Evolutionary conservation across 371 early-diverging fungal species (phyloP), one percentile per base, ranked within the genome.

Genomic region (Mucor lusitanicus): DNA sequence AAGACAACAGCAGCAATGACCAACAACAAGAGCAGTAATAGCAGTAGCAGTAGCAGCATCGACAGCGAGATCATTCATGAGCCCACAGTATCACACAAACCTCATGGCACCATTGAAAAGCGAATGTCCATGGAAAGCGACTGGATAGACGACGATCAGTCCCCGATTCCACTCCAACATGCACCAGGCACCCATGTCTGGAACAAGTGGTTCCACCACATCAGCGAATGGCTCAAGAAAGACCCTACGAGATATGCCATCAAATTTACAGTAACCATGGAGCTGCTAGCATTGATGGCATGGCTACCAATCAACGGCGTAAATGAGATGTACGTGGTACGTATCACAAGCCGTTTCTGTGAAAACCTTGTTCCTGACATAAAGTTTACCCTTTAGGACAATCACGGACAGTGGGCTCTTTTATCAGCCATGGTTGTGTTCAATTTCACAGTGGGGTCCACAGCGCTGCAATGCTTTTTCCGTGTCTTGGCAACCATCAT

Each of bases 351-450:
- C 30, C 30, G 6, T 3, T 11, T 11, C 8, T 1, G 6, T 25
- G 3, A 12, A 13, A 46, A 46, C 50, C 9, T 13, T 50, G 0
- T 19, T 8, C 23, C 23, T 50, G 23, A 50, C 50, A 50, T 33
- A 50, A 50, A 50, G 50, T 50, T 60, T 28, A 44, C n/a, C 15
- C 19, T 30, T 17, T 61, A 61, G 61, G 30, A 60, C 32, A 76
- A 81, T 37, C 78, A 75, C 53, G 78, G 78, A 11, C 81, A 81
- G 67, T 81, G 81, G 81, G 81, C 72, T 27, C 54, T 81, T 6
- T 42, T 81, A 19, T 73, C 76, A 2, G 74, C 68, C 12, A 78
- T 81, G 81, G 79, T 78, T 1, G 77, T 78, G 15, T 71, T 74
- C 40, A 81, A 81, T 42, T 76, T 70, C 17, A 81, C 81, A 0